These are phyloP conservation scores for Eurotiales sp. DNA, from an alignment of 2,329 filamentous ascomycete species.

Conservation along the genomic window DNA sequence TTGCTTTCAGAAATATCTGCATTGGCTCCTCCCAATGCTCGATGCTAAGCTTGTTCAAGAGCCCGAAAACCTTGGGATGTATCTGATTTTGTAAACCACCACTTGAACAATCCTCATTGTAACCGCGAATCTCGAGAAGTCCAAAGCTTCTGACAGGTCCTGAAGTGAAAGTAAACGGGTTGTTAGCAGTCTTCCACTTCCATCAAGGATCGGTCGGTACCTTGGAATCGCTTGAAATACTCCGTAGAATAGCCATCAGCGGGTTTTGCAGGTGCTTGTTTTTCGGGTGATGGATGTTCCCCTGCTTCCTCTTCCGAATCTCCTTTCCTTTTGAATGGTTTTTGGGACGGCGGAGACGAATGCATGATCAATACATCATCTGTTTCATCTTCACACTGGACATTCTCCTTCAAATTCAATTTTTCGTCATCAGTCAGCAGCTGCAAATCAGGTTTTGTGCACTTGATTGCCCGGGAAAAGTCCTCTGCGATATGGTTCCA, in stretches of 20 bases:
- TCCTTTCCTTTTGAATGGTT: neutral
- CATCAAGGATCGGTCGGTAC: neutral
- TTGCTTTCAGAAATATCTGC: slow-evolving; percentile 33
- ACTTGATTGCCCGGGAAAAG: slow-evolving; percentile 50
- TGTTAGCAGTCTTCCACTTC: neutral
- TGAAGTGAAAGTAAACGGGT: too few species aligned
- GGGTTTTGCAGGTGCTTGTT: neutral
- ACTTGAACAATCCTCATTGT: slow-evolving; percentile 53
- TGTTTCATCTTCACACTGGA: slow-evolving; percentile 19
- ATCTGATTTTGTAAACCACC: slow-evolving; percentile 59
- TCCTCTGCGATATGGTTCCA: slow-evolving; percentile 46
- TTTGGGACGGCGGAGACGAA: slow-evolving; percentile 16
- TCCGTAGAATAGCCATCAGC: slow-evolving; percentile 15
- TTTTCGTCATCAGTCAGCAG: slow-evolving; percentile 30
- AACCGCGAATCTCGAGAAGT: slow-evolving; percentile 46
- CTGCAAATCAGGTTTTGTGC: slow-evolving; percentile 38
- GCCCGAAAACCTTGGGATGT: slow-evolving; percentile 58
- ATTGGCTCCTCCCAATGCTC: slow-evolving; percentile 56
- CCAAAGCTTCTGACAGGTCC: slow-evolving; percentile 23
- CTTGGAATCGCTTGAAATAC: slow-evolving; percentile 22
- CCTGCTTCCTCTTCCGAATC: neutral
- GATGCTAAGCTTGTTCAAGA: slow-evolving; percentile 56
- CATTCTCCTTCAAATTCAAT: slow-evolving; percentile 28
- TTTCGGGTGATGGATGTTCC: neutral
- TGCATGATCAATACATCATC: slow-evolving; percentile 27